Conservation (phyloP, 2,329 filamentous ascomycete species). For the Metarhizium humberi region DNA sequence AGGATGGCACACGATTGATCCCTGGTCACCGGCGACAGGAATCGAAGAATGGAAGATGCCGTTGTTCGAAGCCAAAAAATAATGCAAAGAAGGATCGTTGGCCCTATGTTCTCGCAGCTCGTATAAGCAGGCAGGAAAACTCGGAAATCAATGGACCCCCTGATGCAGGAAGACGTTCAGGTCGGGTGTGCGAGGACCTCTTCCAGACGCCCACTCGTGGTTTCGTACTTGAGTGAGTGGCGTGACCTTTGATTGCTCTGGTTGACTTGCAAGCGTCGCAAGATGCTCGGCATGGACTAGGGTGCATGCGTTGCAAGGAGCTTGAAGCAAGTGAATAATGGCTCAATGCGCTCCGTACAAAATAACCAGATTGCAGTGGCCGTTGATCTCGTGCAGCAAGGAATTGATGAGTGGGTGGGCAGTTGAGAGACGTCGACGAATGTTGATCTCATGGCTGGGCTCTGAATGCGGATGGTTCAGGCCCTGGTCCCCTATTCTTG, state of each 20-base stretch:
- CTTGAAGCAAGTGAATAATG: too few relatives aligned
- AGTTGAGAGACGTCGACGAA: neutral
- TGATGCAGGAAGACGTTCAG: neutral
- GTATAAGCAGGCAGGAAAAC: neutral
- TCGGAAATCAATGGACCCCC: neutral
- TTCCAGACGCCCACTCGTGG: neutral
- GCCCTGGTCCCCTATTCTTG: neutral
- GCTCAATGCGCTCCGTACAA: too few relatives aligned
- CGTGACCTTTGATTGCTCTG: neutral
- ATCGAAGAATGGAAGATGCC: neutral
- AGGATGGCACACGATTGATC: too few relatives aligned
- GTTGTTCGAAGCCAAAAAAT: neutral
- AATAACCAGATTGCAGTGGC: too few relatives aligned
- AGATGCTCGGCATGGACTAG: neutral
- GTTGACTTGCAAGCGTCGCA: neutral
- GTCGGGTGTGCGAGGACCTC: neutral
- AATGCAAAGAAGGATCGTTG: neutral
- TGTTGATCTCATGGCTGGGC: neutral
- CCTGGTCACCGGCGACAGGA: neutral
- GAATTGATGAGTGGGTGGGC: neutral
- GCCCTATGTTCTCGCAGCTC: neutral
- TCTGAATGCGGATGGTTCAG: neutral
- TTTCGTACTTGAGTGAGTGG: neutral
- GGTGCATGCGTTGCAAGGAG: too few relatives aligned
- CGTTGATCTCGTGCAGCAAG: too few relatives aligned